Evolutionary conservation across 768 basidiomycete genomes (phyloP).

Genomic region (Amanita rimosa): DNA sequence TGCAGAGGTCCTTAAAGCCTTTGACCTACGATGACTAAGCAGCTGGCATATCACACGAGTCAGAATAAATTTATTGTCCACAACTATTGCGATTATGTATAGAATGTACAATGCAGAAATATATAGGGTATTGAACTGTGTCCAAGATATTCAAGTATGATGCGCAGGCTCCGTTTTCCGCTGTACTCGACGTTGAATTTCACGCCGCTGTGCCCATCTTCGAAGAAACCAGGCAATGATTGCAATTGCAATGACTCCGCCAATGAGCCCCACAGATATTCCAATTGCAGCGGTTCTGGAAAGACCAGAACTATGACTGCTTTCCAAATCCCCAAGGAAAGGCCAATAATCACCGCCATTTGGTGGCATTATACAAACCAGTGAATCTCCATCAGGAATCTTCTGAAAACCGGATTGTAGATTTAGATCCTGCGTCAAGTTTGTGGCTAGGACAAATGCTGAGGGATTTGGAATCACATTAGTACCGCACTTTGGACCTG

Average conservation of each 20-base stretch:
- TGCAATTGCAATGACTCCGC: slow-evolving; percentile 31
- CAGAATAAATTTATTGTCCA: not conserved
- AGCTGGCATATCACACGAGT: not conserved
- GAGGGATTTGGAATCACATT: slow-evolving; percentile 41
- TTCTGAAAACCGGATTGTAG: slow-evolving; percentile 42
- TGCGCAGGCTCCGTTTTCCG: not conserved
- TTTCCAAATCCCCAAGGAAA: slow-evolving; percentile 40
- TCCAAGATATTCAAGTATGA: too few species aligned
- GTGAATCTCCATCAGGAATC: slow-evolving; percentile 39
- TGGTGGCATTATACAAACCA: slow-evolving; percentile 63
- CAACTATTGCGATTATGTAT: too few species aligned
- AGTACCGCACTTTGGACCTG: slow-evolving; percentile 52
- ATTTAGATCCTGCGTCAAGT: slow-evolving; percentile 25
- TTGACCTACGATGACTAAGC: slow-evolving; percentile 6
- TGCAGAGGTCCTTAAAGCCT: not conserved
- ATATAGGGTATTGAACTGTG: not conserved
- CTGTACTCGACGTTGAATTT: not conserved
- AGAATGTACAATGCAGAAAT: not conserved
- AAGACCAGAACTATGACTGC: slow-evolving; percentile 8
- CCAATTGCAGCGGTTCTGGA: slow-evolving; percentile 31
- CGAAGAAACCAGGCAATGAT: slow-evolving; percentile 35
- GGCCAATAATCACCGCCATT: slow-evolving; percentile 66
- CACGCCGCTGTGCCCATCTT: slow-evolving; percentile 29
- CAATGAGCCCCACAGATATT: slow-evolving; percentile 39
- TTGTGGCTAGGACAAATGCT: slow-evolving; percentile 47